Base-by-base conservation (phyloP, 139 green algal species). In the Haematococcus sp. region DNA sequence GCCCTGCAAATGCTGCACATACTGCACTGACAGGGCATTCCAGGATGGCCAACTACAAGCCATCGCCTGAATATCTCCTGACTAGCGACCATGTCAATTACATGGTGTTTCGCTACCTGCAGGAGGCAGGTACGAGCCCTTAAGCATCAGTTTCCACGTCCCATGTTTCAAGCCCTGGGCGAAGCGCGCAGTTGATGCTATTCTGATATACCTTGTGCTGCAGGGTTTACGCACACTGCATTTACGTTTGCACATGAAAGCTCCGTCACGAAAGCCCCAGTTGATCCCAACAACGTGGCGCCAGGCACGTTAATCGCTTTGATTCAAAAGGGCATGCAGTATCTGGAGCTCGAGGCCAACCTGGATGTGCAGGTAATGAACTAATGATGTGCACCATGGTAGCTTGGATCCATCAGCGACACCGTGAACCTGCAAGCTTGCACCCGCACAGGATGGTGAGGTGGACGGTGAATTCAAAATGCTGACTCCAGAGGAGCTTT, bases 301-400 rank as follows among this genome's bases (percentile, higher is more conserved):
- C 88, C 95, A 2, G 94, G 93, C 1, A 91, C 94, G 4, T 83
- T 99, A 33, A 89, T 99, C 7, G 89, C 88, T 1, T 94, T 98
- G 63, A 83, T 99, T 0, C 94, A 99, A 69, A 98, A 98, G 72
- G 96, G 96, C 7, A 68, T 98, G 63, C 94, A 99, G 78, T 98
- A 97, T 73, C 74, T 98, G 68, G 96, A 99, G 85, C 77, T 98
- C 72, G 94, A 99, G 71, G 93, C 94, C 7, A 99, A 99, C 76
- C 67, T 99, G 17, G 83, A 86, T n/a, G 70, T 55, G 17, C 59
- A 77, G 80, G 80, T 82, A 23, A 49, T 7, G 7, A 11, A 11
- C 40, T 7, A 49, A 7, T 49, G 7, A 11, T 11, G 40, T 49
- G 7, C 7, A 11, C 40, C 7, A 11, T 7, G 7, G 7, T 49